Evolutionary conservation across 192 early-diverging fungal genomes (phyloP), one percentile per base, ranked within the genome.

Genomic region (Phycomyces blakesleeanus): DNA sequence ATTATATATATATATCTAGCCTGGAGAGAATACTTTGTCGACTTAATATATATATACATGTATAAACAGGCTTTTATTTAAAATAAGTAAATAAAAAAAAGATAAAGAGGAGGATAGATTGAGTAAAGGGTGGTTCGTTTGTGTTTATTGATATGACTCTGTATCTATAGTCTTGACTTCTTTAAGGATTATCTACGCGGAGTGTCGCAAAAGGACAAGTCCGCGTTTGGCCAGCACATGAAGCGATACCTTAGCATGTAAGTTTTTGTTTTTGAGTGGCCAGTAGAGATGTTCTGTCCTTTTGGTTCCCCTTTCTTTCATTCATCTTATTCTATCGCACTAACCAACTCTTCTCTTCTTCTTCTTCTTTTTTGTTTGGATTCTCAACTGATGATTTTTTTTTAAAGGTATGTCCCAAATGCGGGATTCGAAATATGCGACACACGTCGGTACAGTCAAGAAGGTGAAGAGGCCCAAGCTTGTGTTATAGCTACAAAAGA

Each of bases 361-460:
- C 14, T 41, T 41, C 14, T 41, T 53, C 55, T 55, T 44, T 51
- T 38, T 61, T 44, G 8, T 51, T 51, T 38, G 26, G 3, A 14
- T 11, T 18, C 37, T 21, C 7, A 18, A 15, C 38, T 39, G 27
- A 38, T n/a, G 67, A 16, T n/a, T 40, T 24, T 10, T 12, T 37
- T 64, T 34, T 39, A 15, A 24, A 81, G 80, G 61, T 85, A 83
- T 52, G 52, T 74, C 29, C 77, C 81, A 0, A 67, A 67, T 21
- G 83, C 83, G 27, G 83, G 83, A 25, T 83, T 69, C 63, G 83
- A 85, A 71, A 77, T 85, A 18, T 67, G 75, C 8, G 77, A 82
- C 52, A 85, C 83, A 5, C 66, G 66, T 51, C 69, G 83, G 7
- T 85, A 85, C 50, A 59, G 66, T 29, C 64, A 74, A 6, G 61